Evolutionary conservation across 2,329 filamentous ascomycete genomes (phyloP).

Genomic region (Penicillium hesseltinei): DNA sequence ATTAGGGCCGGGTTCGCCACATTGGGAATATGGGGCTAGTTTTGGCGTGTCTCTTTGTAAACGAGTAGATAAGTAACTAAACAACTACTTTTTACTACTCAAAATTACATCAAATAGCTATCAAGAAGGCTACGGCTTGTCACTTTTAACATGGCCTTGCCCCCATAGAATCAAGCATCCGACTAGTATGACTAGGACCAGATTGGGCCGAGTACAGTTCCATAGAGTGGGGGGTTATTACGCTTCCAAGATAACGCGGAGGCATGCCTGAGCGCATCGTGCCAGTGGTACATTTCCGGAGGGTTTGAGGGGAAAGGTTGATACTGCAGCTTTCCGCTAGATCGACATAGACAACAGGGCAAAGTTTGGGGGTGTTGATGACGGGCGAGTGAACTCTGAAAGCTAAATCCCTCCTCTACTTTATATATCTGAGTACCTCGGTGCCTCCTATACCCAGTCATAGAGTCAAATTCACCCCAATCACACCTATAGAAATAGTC

Average conservation of each 20-base stretch:
- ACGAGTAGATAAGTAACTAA: background rate
- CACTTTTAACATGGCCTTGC: background rate
- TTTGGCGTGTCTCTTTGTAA: constrained; percentile 3
- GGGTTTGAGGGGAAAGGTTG: constrained; percentile 2
- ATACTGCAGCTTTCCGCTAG: background rate
- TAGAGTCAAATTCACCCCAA: background rate
- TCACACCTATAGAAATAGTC: background rate
- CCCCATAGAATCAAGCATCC: background rate
- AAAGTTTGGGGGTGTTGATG: background rate
- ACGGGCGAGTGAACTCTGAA: background rate
- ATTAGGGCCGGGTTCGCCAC: background rate
- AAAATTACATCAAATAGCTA: background rate
- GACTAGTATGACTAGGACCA: background rate
- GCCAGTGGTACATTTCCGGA: constrained; percentile 17
- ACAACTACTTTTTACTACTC: background rate
- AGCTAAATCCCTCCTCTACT: background rate
- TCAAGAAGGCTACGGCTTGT: background rate
- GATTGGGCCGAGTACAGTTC: constrained; percentile 1
- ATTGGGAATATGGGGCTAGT: background rate
- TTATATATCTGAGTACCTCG: background rate
- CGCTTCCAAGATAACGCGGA: constrained; percentile 15
- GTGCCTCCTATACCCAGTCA: background rate
- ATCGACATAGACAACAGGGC: background rate
- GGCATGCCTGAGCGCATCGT: constrained; percentile 1
- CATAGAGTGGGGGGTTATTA: constrained; percentile 9